A percentile compares a stretch with the other conserved stretches of the same genome.
Evolutionary conservation across 257 asterid genomes (phyloP).

Genomic region (Salvia miltiorrhiza): DNA sequence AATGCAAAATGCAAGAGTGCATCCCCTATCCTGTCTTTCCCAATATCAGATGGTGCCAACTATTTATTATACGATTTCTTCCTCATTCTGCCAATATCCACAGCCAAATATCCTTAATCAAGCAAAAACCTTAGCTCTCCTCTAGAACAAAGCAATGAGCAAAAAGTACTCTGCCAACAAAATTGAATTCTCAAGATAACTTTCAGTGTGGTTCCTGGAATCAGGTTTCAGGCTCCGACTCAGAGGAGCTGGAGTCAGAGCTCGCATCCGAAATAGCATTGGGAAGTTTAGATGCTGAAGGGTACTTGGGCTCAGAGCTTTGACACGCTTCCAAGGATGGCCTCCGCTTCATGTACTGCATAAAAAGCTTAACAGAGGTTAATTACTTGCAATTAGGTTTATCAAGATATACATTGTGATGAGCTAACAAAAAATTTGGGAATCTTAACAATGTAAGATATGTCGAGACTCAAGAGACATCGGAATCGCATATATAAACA

Average conservation of each 20-base stretch:
- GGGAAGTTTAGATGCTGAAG: constrained; percentile 24
- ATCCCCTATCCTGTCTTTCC: constrained; percentile 35
- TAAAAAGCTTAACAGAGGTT: not conserved
- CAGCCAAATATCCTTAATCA: constrained; percentile 19
- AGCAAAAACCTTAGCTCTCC: constrained; percentile 23
- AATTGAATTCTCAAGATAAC: constrained; percentile 24
- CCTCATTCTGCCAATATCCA: constrained; percentile 31
- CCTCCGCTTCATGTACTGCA: constrained; percentile 56
- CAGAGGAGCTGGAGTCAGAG: constrained; percentile 41
- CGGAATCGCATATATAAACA: not conserved
- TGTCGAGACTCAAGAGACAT: not conserved
- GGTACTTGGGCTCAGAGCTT: constrained; percentile 38
- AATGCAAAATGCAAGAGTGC: constrained; percentile 23
- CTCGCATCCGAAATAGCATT: constrained; percentile 29
- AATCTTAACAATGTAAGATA: not conserved
- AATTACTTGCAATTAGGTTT: not conserved
- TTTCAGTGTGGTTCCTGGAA: constrained; percentile 9
- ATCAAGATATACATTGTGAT: not conserved
- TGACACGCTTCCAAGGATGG: constrained; percentile 42
- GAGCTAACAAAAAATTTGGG: not conserved
- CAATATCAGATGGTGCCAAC: constrained; percentile 30
- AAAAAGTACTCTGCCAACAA: constrained; percentile 32
- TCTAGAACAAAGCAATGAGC: constrained; percentile 28
- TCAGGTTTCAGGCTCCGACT: constrained; percentile 46
- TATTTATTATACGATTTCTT: constrained; percentile 38